Evolutionary conservation across 2,329 filamentous ascomycete species (phyloP).

Genomic region (Neopestalotiopsis clavispora): DNA sequence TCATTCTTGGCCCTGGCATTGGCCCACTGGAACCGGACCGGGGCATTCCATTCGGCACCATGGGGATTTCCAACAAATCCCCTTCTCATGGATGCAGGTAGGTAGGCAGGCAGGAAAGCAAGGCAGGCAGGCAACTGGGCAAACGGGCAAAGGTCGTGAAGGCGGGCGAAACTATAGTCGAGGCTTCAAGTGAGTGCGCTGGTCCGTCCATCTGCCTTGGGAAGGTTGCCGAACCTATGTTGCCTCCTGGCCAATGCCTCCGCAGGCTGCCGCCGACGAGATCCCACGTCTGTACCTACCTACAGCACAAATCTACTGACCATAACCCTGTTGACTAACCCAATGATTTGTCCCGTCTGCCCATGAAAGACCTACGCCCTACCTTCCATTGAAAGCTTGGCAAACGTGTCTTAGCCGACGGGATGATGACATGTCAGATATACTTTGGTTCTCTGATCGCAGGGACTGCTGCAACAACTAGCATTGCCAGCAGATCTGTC

Average conservation of each 20-base stretch:
- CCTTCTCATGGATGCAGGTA: background rate
- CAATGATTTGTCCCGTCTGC: background rate
- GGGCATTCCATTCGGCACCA: background rate
- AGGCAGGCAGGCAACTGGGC: background rate
- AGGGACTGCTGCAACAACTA: conserved; percentile 11
- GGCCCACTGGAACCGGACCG: background rate
- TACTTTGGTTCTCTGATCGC: conserved; percentile 22
- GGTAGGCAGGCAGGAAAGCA: background rate
- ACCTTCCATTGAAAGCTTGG: conserved; percentile 24
- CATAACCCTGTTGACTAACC: background rate
- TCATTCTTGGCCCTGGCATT: background rate
- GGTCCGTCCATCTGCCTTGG: conserved; percentile 10
- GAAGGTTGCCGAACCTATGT: conserved; percentile 5
- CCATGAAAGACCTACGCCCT: background rate
- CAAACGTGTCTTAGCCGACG: conserved; percentile 30
- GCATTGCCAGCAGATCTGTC: conserved; percentile 6
- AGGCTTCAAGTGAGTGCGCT: background rate
- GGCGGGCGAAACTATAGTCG: background rate
- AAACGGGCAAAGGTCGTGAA: too few relatives aligned
- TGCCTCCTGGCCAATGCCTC: background rate
- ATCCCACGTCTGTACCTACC: background rate
- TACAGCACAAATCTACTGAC: background rate
- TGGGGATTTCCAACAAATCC: background rate
- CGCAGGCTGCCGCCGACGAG: background rate
- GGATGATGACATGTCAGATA: conserved; percentile 34